Percentiles rank a stretch among this genome's conserved stretches.
These are phyloP conservation scores for Septoria petroselini DNA, from an alignment of 2,329 filamentous ascomycete genomes.

Conservation along the genomic window DNA sequence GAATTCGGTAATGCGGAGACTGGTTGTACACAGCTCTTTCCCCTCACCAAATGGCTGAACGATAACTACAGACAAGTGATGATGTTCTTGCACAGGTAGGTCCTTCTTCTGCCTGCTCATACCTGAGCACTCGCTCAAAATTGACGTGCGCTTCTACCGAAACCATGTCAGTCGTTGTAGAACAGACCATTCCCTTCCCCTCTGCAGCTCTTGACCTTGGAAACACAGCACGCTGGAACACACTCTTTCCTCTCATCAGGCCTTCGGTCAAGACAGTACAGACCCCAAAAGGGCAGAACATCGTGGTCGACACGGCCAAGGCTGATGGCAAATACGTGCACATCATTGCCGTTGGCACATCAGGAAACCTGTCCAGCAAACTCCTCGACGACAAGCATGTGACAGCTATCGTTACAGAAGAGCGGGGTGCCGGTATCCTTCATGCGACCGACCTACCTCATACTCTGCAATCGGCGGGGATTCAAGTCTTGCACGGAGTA, in stretches of 20 bases:
- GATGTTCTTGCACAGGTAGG: neutral
- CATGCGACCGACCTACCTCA: conserved; percentile 33
- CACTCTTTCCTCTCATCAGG: conserved; percentile 37
- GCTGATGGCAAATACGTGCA: conserved; percentile 30
- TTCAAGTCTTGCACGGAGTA: conserved; percentile 29
- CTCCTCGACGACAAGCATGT: conserved; percentile 36
- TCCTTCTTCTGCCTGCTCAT: no score
- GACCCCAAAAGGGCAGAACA: conserved; percentile 32
- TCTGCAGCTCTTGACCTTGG: conserved; percentile 31
- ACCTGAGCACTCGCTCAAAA: no score
- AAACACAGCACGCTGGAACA: conserved; percentile 36
- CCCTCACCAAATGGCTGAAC: conserved; percentile 10
- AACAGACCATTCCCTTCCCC: conserved; percentile 38
- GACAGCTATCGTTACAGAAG: conserved; percentile 35
- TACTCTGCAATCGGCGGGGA: conserved; percentile 29
- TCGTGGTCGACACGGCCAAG: conserved; percentile 35
- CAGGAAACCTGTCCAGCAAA: conserved; percentile 38
- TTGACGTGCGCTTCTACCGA: no score
- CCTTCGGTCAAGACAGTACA: conserved; percentile 32
- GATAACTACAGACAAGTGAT: conserved; percentile 1
- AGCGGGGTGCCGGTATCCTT: conserved; percentile 28
- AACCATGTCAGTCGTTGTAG: conserved; percentile 39
- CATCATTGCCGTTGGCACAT: conserved; percentile 32
- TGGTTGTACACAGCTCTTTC: conserved; percentile 4
- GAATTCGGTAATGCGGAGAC: conserved; percentile 4